These are phyloP conservation scores for Tetrapisispora phaffii DNA, from an alignment of 805 yeast species.

Conservation along the genomic window DNA sequence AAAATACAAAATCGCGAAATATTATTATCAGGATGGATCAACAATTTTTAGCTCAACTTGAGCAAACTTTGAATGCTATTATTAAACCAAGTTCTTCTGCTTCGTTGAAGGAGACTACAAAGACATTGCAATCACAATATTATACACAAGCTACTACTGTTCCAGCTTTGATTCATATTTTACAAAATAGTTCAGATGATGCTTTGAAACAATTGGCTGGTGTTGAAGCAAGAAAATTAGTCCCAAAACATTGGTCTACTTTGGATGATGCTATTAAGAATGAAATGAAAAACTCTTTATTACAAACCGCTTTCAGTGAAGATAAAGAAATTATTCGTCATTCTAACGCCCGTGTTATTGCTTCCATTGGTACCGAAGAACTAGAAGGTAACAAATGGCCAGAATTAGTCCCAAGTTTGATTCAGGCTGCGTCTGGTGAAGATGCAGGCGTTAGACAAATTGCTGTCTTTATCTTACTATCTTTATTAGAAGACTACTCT, in stretches of 20 bases:
- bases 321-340: slow-evolving; percentile 66
- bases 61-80: slow-evolving; percentile 67
- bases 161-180: slow-evolving; percentile 74
- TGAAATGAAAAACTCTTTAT: slow-evolving; percentile 56
- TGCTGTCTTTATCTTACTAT: slow-evolving; percentile 67
- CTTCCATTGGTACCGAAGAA: slow-evolving; percentile 75
- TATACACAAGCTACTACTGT: slow-evolving; percentile 62
- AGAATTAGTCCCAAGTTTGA: slow-evolving; percentile 60
- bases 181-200: slow-evolving; percentile 58
- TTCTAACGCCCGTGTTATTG: slow-evolving; percentile 78
- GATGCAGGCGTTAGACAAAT: slow-evolving; percentile 60
- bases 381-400: slow-evolving; percentile 65
- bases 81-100: slow-evolving; percentile 72
- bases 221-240: slow-evolving; percentile 85
- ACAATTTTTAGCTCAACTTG: slow-evolving; percentile 59
- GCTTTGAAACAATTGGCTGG: slow-evolving; percentile 88
- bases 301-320: slow-evolving; percentile 59
- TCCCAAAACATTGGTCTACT: slow-evolving; percentile 56
- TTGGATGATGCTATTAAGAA: slow-evolving; percentile 40
- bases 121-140: slow-evolving; percentile 60
- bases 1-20: too few relatives aligned
- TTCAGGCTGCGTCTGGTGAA: slow-evolving; percentile 52
- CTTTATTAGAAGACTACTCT: slow-evolving; percentile 64
- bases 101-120: slow-evolving; percentile 69
- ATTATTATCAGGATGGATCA: slow-evolving; percentile 45